Base-by-base conservation (phyloP, 2,329 filamentous ascomycete species). In the Trichophyton mentagrophytes region DNA sequence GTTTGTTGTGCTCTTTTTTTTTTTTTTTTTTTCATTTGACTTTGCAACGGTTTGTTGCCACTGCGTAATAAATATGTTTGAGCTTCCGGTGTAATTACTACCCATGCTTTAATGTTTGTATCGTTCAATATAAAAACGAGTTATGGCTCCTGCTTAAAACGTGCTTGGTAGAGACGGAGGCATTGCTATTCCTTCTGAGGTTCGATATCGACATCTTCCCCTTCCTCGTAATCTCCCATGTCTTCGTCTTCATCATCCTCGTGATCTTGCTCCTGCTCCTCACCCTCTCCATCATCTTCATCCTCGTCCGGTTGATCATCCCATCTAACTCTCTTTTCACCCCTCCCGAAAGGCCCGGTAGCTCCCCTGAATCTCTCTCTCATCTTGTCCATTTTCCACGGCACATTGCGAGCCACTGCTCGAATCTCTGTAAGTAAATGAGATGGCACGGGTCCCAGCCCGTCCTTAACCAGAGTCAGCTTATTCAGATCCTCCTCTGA, bases 381-480 rank as follows among this genome's bases (percentile, higher is more conserved):
- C 47, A 40, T 51, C 58, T 30, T 60, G 27, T 22, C 46, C 61
- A 7, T 42, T 58, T 44, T 60, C 44, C 36, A 61, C 61, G 68
- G 64, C 53, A 70, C 66, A 11, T 68, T 67, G 61, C 71, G 72
- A 49, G 75, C 69, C 47, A 66, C 67, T 30, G 69, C 65, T 58
- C 74, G 61, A 20, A 76, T 64, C 62, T 76, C 73, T 27, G 72
- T 70, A 47, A 71, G 71, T 61, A 71, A 63, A 61, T 70, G 69
- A 62, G 65, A 63, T 38, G 64, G 59, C 13, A 42, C 8, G 62
- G 63, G 22, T 66, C 42, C 62, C 70, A 67, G 38, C 71, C 57
- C 62, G 66, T 67, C 38, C 73, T 73, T 36, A 46, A 57, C 44
- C 9, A 44, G 40, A 17, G 56, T n/a, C 22, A 61, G 6, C 57